A percentile compares a stretch with the other conserved stretches of the same genome.
These are phyloP conservation scores for Picea sitchensis DNA, from an alignment of 75 land plant genomes.

Conservation along the genomic window DNA sequence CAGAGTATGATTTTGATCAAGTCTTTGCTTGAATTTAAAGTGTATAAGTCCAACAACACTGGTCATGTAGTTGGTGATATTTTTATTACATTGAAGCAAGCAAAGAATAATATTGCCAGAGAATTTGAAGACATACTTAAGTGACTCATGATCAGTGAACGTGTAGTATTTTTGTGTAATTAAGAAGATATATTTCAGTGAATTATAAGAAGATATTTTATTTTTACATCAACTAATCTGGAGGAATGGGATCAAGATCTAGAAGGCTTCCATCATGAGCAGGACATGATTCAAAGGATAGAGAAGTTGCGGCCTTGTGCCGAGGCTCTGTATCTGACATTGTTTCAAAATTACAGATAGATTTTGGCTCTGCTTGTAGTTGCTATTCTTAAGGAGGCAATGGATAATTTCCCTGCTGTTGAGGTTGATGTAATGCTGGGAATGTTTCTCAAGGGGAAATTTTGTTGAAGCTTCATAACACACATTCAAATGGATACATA, in stretches of 20 bases:
- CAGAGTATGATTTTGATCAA: slow-evolving; percentile 88
- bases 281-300: slow-evolving; percentile 88
- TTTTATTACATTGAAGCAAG: slow-evolving; percentile 50
- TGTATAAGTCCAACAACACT: slow-evolving; percentile 63
- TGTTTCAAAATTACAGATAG: slow-evolving; percentile 93
- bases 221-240: slow-evolving; percentile 65
- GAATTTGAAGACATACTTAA: slow-evolving; percentile 51
- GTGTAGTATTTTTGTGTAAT: slow-evolving; percentile 73
- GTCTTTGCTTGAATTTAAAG: slow-evolving; percentile 73
- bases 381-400: slow-evolving; percentile 82
- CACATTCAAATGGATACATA: slow-evolving; percentile 86
- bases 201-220: slow-evolving; percentile 92
- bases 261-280: slow-evolving; percentile 94
- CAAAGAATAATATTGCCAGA: slow-evolving; percentile 62
- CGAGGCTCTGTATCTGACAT: slow-evolving; percentile 87
- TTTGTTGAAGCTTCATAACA: slow-evolving; percentile 64
- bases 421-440: slow-evolving; percentile 64
- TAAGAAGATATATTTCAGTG: too few relatives aligned
- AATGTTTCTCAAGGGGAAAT: slow-evolving; percentile 86
- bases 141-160: slow-evolving; percentile 63
- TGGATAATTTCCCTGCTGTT: slow-evolving; percentile 59
- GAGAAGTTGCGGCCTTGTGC: slow-evolving; percentile 97
- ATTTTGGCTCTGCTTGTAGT: slow-evolving; percentile 86
- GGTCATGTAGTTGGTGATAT: slow-evolving; percentile 75
- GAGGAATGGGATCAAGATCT: slow-evolving; percentile 92